Evolutionary conservation across 352 stramenopile genomes (phyloP), one percentile per base, ranked within the genome.

Genomic region (Heterotrichella gracilis): DNA sequence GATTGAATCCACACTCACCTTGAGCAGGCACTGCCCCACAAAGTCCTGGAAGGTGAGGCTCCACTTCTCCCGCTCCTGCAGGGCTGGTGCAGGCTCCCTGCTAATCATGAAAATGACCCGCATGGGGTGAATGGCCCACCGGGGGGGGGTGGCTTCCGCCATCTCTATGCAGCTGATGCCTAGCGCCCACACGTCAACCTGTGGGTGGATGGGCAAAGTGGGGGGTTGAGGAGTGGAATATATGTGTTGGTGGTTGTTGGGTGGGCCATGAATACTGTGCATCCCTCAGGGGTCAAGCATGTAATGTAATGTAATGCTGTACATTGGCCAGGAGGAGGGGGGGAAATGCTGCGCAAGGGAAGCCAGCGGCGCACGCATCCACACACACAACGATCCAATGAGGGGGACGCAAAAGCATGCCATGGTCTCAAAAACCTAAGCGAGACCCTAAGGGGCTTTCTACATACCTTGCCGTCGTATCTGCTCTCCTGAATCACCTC

Each of bases 211-310:
- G n/a, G n/a, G n/a, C n/a, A n/a, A n/a, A n/a, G n/a, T n/a, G n/a
- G n/a, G n/a, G n/a, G n/a, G n/a, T n/a, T n/a, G n/a, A n/a, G n/a
- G n/a, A n/a, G n/a, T n/a, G n/a, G n/a, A n/a, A n/a, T n/a, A n/a
- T n/a, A n/a, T n/a, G n/a, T n/a, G n/a, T n/a, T n/a, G n/a, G 24
- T 71, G 69, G 19, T 64, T 73, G 0, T 70, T 68, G 69, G 70
- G 88, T 13, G 76, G 80, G 74, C 94, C 94, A 17, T 78, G 74
- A 19, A 87, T 75, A 0, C 84, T 84, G 0, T 81, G 80, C 32
- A 94, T 89, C 0, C 87, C 72, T 95, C 86, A 0, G 87, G 87
- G 0, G 84, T 81, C 87, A 95, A 94, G 78, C 94, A 94, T 76
- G 88, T 90, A 74, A 94, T 81, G 0, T 86, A 94, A 40, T 85